phyloP scores from a whole-genome alignment of 306 rosid genomes.

The Cicer pinnatifidum region DNA sequence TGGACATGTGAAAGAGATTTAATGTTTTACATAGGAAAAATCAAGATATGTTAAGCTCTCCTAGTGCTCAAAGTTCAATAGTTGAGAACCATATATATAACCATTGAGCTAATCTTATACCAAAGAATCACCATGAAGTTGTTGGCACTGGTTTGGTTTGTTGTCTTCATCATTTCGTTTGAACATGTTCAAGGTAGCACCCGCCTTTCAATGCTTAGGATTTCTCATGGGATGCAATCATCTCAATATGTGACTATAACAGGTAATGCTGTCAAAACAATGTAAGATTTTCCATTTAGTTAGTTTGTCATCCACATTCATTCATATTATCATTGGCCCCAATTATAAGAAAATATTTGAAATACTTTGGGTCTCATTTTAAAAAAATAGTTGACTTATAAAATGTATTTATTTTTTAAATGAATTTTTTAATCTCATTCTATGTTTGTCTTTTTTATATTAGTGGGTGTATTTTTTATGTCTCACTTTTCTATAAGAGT shows the following conservation, averaged over 20 bases:
- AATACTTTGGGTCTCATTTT: too few species aligned
- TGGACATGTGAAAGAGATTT: constrained; percentile 47
- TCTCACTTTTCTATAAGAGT: too few species aligned
- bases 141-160: constrained; percentile 49
- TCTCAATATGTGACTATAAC: constrained; percentile 59
- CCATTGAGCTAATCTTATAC: constrained; percentile 33
- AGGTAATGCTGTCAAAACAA: constrained; percentile 52
- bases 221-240: constrained; percentile 48
- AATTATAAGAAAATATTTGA: too few species aligned
- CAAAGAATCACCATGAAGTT: constrained; percentile 49
- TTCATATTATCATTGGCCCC: too few species aligned
- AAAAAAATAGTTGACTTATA: too few species aligned
- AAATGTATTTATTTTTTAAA: too few species aligned
- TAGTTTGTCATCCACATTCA: background rate
- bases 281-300: background rate
- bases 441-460: too few species aligned
- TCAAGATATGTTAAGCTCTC: background rate
- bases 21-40: constrained; percentile 25
- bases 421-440: too few species aligned
- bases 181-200: constrained; percentile 55
- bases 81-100: constrained; percentile 41
- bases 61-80: constrained; percentile 8
- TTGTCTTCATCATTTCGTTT: constrained; percentile 44
- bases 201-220: constrained; percentile 44
- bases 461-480: too few species aligned